Percentiles rank a stretch among this genome's conserved stretches.
These are phyloP conservation scores for Rhynchosporium agropyri DNA, from an alignment of 2,329 filamentous ascomycete genomes.

Conservation along the genomic window DNA sequence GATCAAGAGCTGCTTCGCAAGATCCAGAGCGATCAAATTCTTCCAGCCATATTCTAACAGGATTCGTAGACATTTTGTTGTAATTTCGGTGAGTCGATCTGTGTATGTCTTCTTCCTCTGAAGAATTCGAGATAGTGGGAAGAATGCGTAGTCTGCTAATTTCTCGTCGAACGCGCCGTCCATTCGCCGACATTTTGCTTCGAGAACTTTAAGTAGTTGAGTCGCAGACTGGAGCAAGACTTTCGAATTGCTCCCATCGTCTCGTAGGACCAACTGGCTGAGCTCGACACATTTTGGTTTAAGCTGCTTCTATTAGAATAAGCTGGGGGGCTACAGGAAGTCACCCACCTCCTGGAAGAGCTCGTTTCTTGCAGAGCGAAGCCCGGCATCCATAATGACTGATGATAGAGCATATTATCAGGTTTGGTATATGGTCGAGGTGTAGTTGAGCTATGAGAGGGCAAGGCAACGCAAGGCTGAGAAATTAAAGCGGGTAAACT, in stretches of 20 bases:
- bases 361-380: slow-evolving; percentile 40
- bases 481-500: not conserved
- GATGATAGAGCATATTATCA: slow-evolving; percentile 2
- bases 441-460: not conserved
- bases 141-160: slow-evolving; percentile 92
- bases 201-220: slow-evolving; percentile 52
- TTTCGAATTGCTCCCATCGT: slow-evolving; percentile 47
- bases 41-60: slow-evolving; percentile 82
- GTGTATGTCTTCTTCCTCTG: slow-evolving; percentile 73
- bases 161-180: slow-evolving; percentile 70
- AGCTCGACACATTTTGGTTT: slow-evolving; percentile 65
- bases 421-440: not conserved
- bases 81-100: slow-evolving; percentile 71
- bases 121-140: slow-evolving; percentile 86
- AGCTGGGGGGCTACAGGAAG: not conserved
- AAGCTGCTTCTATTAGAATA: slow-evolving; percentile 49
- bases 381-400: slow-evolving; percentile 35
- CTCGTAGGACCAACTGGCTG: slow-evolving; percentile 57
- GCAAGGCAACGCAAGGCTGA: slow-evolving; percentile 13
- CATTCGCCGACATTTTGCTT: slow-evolving; percentile 46
- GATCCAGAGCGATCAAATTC: slow-evolving; percentile 65
- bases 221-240: slow-evolving; percentile 51
- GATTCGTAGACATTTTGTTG: slow-evolving; percentile 72
- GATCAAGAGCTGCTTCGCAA: slow-evolving; percentile 84
- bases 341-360: slow-evolving; percentile 40